Conservation (phyloP, 2,329 filamentous ascomycete genomes). For the Xylaria sp. region DNA sequence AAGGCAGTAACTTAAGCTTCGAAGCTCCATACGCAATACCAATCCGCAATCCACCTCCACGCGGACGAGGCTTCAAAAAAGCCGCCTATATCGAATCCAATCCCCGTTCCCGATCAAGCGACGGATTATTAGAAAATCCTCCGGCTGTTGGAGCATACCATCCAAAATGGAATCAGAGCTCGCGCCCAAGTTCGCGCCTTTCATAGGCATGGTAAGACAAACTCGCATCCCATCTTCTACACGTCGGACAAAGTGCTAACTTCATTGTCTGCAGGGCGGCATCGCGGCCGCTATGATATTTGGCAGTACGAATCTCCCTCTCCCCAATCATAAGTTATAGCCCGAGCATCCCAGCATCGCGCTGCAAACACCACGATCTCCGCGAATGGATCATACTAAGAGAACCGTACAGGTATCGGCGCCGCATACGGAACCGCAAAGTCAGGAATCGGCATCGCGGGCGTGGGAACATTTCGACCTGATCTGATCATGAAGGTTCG, state of each 20-base stretch:
- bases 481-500: conserved; percentile 91
- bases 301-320: conserved; percentile 69
- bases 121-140: neutral
- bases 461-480: conserved; percentile 84
- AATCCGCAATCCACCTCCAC: conserved; percentile 4
- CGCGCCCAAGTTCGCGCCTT: conserved; percentile 85
- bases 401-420: conserved; percentile 65
- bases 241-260: neutral
- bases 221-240: neutral
- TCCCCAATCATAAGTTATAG: neutral
- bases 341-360: neutral
- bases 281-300: conserved; percentile 87
- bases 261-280: conserved; percentile 67
- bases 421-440: conserved; percentile 90
- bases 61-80: conserved; percentile 26
- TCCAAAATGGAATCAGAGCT: conserved; percentile 63
- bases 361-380: conserved; percentile 39
- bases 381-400: conserved; percentile 40
- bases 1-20: conserved; percentile 30
- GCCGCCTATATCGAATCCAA: conserved; percentile 1
- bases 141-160: neutral
- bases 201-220: conserved; percentile 83
- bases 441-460: conserved; percentile 87
- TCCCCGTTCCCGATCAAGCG: neutral
- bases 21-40: neutral